Base-by-base conservation (phyloP, 495 filamentous ascomycete species). In the Acidiella bohemica region DNA sequence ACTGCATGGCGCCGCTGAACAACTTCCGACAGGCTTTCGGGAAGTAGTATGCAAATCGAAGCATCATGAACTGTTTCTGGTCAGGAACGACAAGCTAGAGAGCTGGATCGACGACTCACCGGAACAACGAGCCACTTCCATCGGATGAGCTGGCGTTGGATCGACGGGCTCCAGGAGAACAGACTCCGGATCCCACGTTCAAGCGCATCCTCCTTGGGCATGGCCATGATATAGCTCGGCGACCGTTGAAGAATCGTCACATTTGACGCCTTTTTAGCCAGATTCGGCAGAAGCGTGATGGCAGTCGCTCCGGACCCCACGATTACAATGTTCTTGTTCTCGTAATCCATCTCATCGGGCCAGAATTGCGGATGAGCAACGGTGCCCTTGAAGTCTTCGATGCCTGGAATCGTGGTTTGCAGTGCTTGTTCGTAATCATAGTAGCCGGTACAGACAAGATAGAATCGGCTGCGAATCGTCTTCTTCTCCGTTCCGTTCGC, bases 361-460 rank as follows among this genome's bases (percentile, higher is more conserved):
- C 76, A 81, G 51, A 73, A 75, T 52, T 81, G 76, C 3, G 74
- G 75, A 37, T 79, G 71, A 6, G 78, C 60, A 2, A 70, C 58
- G 14, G 58, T 47, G 22, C 76, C 75, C 33, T 62, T 55, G 57
- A 80, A 81, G 22, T 55, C 55, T 0, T 71, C 67, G 22, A 81
- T 52, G 3, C 73, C 73, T 0, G 75, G 75, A 34, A 81, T 84
- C 7, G 52, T 52, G 4, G 67, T 54, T 29, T 71, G 43, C 25
- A 77, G 46, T 0, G 78, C 69, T 40, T 68, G 54, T 9, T 72
- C 53, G 60, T 84, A 81, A 54, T 76, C 68, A 49, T 76, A 79
- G 56, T 82, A 84, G 10, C 80, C 80, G 0, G 72, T 77, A 47
- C 71, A 70, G 39, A 72, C 56, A 38, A 83, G 59, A 27, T 82